Evolutionary conservation across 2,329 filamentous ascomycete species (phyloP).

Genomic region (Calonectria montana): DNA sequence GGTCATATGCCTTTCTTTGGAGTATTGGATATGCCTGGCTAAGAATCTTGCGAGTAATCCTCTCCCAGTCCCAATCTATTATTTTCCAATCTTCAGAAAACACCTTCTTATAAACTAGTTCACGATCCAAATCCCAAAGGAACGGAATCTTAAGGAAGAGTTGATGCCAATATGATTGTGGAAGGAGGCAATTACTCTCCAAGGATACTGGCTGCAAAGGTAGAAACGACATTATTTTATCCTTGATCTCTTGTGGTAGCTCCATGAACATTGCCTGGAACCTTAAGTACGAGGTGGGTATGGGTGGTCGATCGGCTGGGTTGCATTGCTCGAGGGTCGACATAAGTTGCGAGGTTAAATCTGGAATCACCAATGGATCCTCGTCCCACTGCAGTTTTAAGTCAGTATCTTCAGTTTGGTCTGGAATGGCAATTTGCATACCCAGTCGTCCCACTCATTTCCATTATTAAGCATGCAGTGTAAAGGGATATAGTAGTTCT

Average conservation of each 20-base stretch:
- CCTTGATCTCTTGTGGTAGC: slow-evolving; percentile 12
- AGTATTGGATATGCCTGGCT: not conserved
- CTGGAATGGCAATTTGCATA: not conserved
- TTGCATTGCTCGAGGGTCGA: not conserved
- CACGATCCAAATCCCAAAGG: slow-evolving; percentile 9
- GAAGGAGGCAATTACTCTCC: not conserved
- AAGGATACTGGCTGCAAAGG: not conserved
- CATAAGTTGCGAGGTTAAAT: not conserved
- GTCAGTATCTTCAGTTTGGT: not conserved
- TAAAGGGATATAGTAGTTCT: not conserved
- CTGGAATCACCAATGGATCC: slow-evolving; percentile 4
- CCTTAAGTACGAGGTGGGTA: not conserved
- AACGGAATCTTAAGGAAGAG: slow-evolving; percentile 9
- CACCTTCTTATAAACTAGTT: not conserved
- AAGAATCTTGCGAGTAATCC: slow-evolving; percentile 6
- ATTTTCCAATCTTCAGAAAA: not conserved
- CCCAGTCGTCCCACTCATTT: not conserved
- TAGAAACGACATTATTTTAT: not conserved
- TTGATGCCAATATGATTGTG: not conserved
- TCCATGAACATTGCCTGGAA: not conserved
- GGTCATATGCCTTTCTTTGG: not conserved
- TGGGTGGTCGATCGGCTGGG: not conserved
- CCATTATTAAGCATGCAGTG: not conserved
- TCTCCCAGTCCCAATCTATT: slow-evolving; percentile 14
- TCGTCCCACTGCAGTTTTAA: not conserved